These are phyloP conservation scores for Scheffersomyces ergatensis DNA, from an alignment of 805 yeast genomes.

Conservation along the genomic window DNA sequence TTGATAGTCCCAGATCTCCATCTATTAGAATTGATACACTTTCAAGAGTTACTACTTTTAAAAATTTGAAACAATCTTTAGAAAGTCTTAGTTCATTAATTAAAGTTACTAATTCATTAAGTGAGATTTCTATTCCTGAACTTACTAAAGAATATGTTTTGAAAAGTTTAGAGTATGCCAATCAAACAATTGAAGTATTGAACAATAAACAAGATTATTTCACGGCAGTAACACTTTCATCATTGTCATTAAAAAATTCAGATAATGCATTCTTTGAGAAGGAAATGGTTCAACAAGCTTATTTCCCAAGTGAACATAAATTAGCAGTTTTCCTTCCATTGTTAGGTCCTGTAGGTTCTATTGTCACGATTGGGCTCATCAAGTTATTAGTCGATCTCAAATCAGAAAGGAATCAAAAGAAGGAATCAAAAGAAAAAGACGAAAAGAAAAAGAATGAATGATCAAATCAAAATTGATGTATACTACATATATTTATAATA, in stretches of 20 bases:
- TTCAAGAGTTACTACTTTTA: slow-evolving; percentile 54
- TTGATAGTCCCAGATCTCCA: slow-evolving; percentile 51
- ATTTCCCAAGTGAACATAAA: slow-evolving; percentile 94
- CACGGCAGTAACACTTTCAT: slow-evolving; percentile 31
- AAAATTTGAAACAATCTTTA: slow-evolving; percentile 60
- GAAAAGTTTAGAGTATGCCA: slow-evolving; percentile 44
- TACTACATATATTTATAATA: too few relatives aligned
- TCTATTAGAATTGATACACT: slow-evolving; percentile 63
- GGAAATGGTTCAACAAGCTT: slow-evolving; percentile 92
- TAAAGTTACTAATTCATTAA: slow-evolving; percentile 64
- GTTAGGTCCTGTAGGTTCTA: slow-evolving; percentile 79
- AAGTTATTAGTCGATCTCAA: slow-evolving; percentile 42
- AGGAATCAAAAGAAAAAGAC: too few relatives aligned
- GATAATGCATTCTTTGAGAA: slow-evolving; percentile 85
- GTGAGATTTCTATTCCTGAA: slow-evolving; percentile 81
- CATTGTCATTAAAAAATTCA: slow-evolving; percentile 59
- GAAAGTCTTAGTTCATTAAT: slow-evolving; percentile 72
- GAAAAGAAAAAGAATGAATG: too few relatives aligned
- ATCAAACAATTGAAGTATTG: slow-evolving; percentile 31
- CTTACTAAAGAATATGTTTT: slow-evolving; percentile 60
- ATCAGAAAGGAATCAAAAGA: slow-evolving; percentile 20
- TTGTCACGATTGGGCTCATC: slow-evolving; percentile 50
- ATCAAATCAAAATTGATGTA: too few relatives aligned
- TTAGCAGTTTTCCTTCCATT: slow-evolving; percentile 91
- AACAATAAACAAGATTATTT: slow-evolving; percentile 24